Base-by-base conservation (phyloP, 192 early-diverging fungal genomes). In the Neocallimastix lanati region DNA sequence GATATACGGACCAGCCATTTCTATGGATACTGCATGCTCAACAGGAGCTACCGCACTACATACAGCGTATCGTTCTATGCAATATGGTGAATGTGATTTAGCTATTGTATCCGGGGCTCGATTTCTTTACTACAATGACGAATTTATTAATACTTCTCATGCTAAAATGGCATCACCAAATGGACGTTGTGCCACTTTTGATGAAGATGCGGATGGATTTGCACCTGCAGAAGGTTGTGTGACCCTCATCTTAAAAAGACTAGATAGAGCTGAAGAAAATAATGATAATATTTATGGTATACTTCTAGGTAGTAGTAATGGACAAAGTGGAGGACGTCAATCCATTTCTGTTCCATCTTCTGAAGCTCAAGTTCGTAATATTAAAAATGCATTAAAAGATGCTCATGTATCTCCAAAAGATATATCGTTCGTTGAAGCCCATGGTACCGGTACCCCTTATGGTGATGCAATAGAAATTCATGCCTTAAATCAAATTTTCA, bases 1-100 rank as follows among this genome's bases (percentile, higher is more conserved):
- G 35, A 7, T 83, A n/a, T 76, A 36, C 15, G 84, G 84, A 13
- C 84, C 84, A 27, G 76, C 78, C 29, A 27, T 84, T 40, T 27
- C 82, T 7, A 29, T 83, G 58, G 84, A 84, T 76, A 84, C 80
- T 2, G 84, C 84, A 5, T 84, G 84, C 76, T 84, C 84, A n/a
- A 78, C 83, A 50, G 77, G 80, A 37, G 76, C 29, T 0, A 84
- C 80, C 15, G 84, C 83, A 12, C 28, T 84, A 78, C 81, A 85
- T 77, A 29, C 78, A n/a, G 40, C 40, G 16, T 50, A 18, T 50
- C 40, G 40, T 50, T 50, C 40, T 2, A 21, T 50, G 21, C 40
- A 50, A 50, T 25, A 4, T 25, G 40, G 40, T 13, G 40, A 50
- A 21, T 50, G 40, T 50, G 40, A 50, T 50, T 7, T 50, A 0